Evolutionary conservation across 1,139 yeast genomes (phyloP), one percentile per base, ranked within the genome.

Genomic region (Geotrichum reessii): DNA sequence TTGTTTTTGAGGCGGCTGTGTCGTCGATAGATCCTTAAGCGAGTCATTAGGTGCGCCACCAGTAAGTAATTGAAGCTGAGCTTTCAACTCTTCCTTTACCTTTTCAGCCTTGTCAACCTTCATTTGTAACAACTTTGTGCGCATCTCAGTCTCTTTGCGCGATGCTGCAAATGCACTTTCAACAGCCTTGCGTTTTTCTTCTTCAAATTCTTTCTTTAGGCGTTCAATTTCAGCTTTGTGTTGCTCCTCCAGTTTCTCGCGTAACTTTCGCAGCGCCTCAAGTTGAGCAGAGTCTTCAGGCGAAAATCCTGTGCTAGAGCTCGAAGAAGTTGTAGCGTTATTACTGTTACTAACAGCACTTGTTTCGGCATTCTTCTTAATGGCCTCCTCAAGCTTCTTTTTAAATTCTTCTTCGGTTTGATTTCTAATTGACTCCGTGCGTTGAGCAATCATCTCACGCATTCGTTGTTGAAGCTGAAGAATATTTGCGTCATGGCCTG

Each of bases 71-170:
- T 28, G 53, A 3, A 63, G 40, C 49, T 63, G 61, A 5, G 58
- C 57, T 17, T 58, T 50, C 47, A 76, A 64, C 21, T 67, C 70
- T 48, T 67, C 62, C 58, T 71, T 71, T 52, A 69, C 72, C 52
- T 67, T 69, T 27, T 70, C 71, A n/a, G 71, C 65, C 63, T 71
- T 72, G 19, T 72, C 71, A 17, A 72, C 62, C 63, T 73, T 74
- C 53, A 50, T 49, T 50, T 70, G 68, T 28, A 74, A 57, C 52
- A 75, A 63, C 57, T 66, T 70, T 21, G 67, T 65, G 53, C 76
- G 70, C 72, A 76, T 70, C n/a, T 68, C 67, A 40, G 66, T 60
- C 57, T 69, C 69, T 50, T 64, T 65, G 44, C 63, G 61, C 3
- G 64, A 61, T n/a, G 63, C 58, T 14, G 62, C 67, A 49, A 64